Base-by-base conservation (phyloP, 805 yeast species). In the Yarrowia porcina region DNA sequence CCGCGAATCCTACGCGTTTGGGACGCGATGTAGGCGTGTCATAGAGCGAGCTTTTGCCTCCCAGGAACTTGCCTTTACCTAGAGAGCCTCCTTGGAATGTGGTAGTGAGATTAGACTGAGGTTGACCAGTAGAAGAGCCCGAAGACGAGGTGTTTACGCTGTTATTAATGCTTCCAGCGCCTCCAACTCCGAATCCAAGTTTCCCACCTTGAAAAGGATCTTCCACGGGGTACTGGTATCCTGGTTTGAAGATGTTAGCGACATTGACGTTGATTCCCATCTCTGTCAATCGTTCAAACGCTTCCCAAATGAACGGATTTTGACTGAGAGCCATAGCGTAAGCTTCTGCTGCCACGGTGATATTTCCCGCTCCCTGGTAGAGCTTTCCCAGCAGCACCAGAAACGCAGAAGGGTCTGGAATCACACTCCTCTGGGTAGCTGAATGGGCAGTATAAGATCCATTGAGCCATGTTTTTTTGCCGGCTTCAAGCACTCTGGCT, bases 221-320 rank as follows among this genome's bases (percentile, higher is more conserved):
- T 28, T 56, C 61, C 28, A 39, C 49, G 20, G 61, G 61, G 30
- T 56, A 56, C 13, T 56, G 35, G 49, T 39, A 56, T 12, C 49
- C 61, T 3, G 61, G 49, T 15, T 66, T 65, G 54, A 70, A 76
- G 17, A 75, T 65, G 47, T 71, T 66, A 11, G 82, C 82, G 6
- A 86, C 83, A 64, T 84, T 83, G 18, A 90, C 80, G 64, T 82
- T 82, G 18, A 87, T 89, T 12, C 96, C 94, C 75, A 87, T 76
- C 52, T 80, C 79, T 68, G 90, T 84, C 52, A 94, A 76, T 44
- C 86, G 86, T 67, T 86, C 90, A 66, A 90, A 85, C 0, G 97
- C 90, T 70, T 90, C 97, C 82, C 94, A 90, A 41, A 90, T 80
- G 70, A 79, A 89, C 17, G 96, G 97, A 71, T 94, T 89, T 66